Evolutionary conservation across 805 yeast genomes (phyloP), one percentile per base, ranked within the genome.

Genomic region (Brettanomyces sp.): DNA sequence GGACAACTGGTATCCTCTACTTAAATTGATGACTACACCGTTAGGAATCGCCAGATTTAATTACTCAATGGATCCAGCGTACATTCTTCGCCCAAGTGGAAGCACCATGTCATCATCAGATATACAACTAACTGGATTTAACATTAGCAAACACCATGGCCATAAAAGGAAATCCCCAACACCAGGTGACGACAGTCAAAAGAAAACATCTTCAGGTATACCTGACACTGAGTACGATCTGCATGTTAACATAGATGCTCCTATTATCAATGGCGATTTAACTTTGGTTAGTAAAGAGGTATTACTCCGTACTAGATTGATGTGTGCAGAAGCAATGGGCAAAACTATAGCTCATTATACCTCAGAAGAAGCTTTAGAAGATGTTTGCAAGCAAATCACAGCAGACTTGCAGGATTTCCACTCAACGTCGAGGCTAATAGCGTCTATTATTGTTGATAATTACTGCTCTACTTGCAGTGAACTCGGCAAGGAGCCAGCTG

Each of bases 41-140:
- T 85, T 93, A 48, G 99, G 99, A 49, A 80, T 89, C 46, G 85
- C 95, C 4, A 80, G 98, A 52, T 85, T 83, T 60, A 85, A 82
- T 55, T 93, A 87, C 62, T 77, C 79, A 33, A 87, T 93, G 96
- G 81, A 85, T 52, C 69, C 85, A 0, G 67, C 72, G n/a, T 71
- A 79, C 43, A 76, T 93, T 38, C 67, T 91, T 58, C 78, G 85
- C 52, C 95, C 97, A 1, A 84, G 95, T 11, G 95, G 93, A 1
- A 72, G 55, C 44, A 60, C 71, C 32, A 59, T 52, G 58, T 65
- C 54, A 4, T 52, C 54, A 21, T 42, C 51, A 4, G 65, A 60
- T 49, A 47, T 60, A 7, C 54, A 57, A 5, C 37, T 60, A 9
- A 52, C 63, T 4, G 64, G 64, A 8, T 47, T 54, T 28, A 58